phyloP scores from a whole-genome alignment of 2,329 filamentous ascomycete species.

The Penicillium sp. region DNA sequence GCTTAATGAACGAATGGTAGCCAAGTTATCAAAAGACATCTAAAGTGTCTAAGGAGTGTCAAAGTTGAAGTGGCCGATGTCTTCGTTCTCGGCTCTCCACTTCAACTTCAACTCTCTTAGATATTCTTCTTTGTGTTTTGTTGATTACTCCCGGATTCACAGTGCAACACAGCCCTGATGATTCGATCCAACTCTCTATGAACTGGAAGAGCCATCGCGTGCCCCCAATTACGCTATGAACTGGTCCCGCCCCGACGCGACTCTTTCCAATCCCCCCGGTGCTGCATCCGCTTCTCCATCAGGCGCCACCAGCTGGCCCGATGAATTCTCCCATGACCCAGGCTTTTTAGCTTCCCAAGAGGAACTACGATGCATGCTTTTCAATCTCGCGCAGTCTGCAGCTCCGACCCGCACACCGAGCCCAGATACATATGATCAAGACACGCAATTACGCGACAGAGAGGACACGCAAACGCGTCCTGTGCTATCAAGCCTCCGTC shows the following conservation, averaged over 20 bases:
- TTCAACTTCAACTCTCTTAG: background rate
- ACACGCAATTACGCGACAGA: background rate
- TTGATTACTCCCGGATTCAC: background rate
- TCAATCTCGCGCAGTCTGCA: conserved; percentile 46
- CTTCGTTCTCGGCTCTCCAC: background rate
- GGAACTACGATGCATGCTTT: conserved; percentile 45
- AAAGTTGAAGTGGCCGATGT: background rate
- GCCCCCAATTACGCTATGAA: conserved; percentile 7
- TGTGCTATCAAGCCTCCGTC: conserved; percentile 32
- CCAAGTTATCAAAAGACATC: background rate
- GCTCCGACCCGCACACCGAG: conserved; percentile 42
- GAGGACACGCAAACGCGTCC: conserved; percentile 12
- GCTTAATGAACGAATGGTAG: background rate
- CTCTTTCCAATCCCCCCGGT: conserved; percentile 14
- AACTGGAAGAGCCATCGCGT: background rate
- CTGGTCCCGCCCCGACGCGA: conserved; percentile 12
- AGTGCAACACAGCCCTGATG: background rate
- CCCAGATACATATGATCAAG: conserved; percentile 28
- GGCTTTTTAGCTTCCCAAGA: conserved; percentile 48
- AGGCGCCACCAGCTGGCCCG: conserved; percentile 23
- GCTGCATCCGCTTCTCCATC: conserved; percentile 18
- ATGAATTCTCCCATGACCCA: conserved; percentile 39
- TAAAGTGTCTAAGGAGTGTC: background rate
- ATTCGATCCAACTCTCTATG: background rate
- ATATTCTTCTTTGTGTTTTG: background rate